These are phyloP conservation scores for Taphrina deformans DNA, from an alignment of 1,139 yeast species.

Conservation along the genomic window DNA sequence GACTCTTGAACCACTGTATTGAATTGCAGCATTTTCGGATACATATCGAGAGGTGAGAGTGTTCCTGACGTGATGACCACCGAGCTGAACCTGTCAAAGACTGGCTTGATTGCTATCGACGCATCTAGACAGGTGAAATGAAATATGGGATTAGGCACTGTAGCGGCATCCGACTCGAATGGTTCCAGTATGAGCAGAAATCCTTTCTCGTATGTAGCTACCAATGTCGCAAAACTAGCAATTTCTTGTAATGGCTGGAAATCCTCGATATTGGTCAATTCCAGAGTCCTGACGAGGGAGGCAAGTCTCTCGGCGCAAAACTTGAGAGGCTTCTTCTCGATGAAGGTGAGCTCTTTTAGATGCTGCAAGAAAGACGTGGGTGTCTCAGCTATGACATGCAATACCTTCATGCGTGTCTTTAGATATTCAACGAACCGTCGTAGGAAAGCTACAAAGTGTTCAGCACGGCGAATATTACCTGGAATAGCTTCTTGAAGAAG, in stretches of 20 bases:
- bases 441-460: constrained; percentile 89
- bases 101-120: constrained; percentile 95
- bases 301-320: constrained; percentile 92
- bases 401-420: constrained; percentile 87
- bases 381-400: constrained; percentile 95
- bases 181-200: constrained; percentile 91
- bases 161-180: constrained; percentile 92
- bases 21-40: constrained; percentile 93
- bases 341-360: constrained; percentile 86
- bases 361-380: constrained; percentile 91
- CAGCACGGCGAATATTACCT: constrained; percentile 94
- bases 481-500: constrained; percentile 90
- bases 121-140: constrained; percentile 96
- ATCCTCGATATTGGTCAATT: constrained; percentile 84
- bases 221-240: constrained; percentile 94
- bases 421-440: constrained; percentile 90
- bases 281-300: constrained; percentile 81
- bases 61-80: constrained; percentile 97
- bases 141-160: constrained; percentile 96
- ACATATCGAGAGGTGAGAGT: constrained; percentile 97
- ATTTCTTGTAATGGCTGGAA: constrained; percentile 90
- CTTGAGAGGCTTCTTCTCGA: constrained; percentile 84
- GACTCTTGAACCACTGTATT: constrained; percentile 94
- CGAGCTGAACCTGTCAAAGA: constrained; percentile 89
- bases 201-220: constrained; percentile 92